phyloP scores from a whole-genome alignment of 768 basidiomycete species.

The Amanita jacksonii region DNA sequence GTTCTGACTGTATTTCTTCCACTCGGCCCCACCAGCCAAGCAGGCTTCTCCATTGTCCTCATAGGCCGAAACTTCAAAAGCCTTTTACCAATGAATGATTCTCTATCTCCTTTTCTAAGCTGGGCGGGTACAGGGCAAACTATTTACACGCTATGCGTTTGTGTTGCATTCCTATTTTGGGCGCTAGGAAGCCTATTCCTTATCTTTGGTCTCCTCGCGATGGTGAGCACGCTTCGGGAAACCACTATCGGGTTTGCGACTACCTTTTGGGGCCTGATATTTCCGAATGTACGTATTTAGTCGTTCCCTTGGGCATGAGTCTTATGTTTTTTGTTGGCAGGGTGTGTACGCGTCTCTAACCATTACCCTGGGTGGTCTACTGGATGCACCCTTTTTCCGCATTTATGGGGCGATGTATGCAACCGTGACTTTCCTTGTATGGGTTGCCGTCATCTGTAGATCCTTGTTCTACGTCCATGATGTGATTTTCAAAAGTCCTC shows the following conservation, averaged over 20 bases:
- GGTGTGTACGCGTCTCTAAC: constrained; percentile 64
- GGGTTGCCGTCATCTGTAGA: constrained; percentile 36
- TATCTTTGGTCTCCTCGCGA: constrained; percentile 41
- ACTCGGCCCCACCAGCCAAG: constrained; percentile 63
- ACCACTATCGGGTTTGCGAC: constrained; percentile 40
- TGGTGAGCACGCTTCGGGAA: constrained; percentile 32
- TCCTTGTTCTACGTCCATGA: constrained; percentile 22
- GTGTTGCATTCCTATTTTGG: constrained; percentile 47
- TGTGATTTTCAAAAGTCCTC: constrained; percentile 1
- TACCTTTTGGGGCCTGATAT: constrained; percentile 60
- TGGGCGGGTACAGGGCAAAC: constrained; percentile 21
- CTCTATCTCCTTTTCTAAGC: constrained; percentile 26
- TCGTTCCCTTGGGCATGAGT: too few species aligned
- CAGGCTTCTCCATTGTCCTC: constrained; percentile 45
- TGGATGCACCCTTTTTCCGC: constrained; percentile 48
- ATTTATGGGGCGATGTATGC: constrained; percentile 50
- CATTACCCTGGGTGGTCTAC: constrained; percentile 35
- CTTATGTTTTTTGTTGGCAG: too few species aligned
- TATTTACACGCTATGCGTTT: constrained; percentile 38
- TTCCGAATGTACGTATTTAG: constrained; percentile 56
- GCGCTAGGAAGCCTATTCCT: constrained; percentile 56
- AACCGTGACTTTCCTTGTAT: constrained; percentile 38
- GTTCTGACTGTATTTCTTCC: constrained; percentile 64
- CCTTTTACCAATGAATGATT: constrained; percentile 24
- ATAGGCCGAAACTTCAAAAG: constrained; percentile 40